These are phyloP conservation scores for Daedaleopsis nitida DNA, from an alignment of 768 basidiomycete genomes.

Conservation along the genomic window DNA sequence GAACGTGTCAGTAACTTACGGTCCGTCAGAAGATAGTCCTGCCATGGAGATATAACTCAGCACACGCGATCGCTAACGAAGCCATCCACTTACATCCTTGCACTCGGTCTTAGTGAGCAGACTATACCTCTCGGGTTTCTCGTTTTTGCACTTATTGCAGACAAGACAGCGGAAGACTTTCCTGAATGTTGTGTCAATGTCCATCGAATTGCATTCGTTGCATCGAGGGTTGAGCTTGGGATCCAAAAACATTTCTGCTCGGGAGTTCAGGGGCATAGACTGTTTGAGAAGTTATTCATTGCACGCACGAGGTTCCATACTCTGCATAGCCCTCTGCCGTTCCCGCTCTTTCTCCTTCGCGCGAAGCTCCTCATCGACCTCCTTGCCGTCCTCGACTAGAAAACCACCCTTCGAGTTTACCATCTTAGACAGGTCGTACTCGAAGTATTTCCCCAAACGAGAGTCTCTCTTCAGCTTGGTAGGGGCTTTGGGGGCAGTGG, in stretches of 20 bases:
- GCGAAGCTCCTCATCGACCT: slow-evolving; percentile 72
- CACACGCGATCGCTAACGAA: background rate
- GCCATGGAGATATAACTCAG: slow-evolving; percentile 2
- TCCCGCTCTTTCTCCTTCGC: slow-evolving; percentile 83
- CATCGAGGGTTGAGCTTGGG: slow-evolving; percentile 79
- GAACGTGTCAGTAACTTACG: slow-evolving; percentile 46
- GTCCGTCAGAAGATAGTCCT: slow-evolving; percentile 96
- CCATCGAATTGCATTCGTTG: slow-evolving; percentile 80
- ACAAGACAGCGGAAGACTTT: slow-evolving; percentile 85
- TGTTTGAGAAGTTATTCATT: background rate
- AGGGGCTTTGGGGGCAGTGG: slow-evolving; percentile 53
- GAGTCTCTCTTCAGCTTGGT: slow-evolving; percentile 70
- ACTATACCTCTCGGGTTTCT: slow-evolving; percentile 89
- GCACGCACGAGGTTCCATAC: slow-evolving; percentile 69
- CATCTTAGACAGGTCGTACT: slow-evolving; percentile 97
- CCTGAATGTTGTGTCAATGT: slow-evolving; percentile 82
- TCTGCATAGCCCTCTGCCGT: slow-evolving; percentile 73
- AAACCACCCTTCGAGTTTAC: slow-evolving; percentile 97
- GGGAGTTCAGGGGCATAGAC: background rate
- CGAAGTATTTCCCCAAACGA: slow-evolving; percentile 89
- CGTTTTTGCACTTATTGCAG: slow-evolving; percentile 89
- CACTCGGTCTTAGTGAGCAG: slow-evolving; percentile 98
- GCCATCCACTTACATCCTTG: slow-evolving; percentile 66
- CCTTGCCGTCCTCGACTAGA: slow-evolving; percentile 85
- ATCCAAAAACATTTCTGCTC: slow-evolving; percentile 77